Evolutionary conservation across 2,329 filamentous ascomycete genomes (phyloP).

Genomic region (Fusarium sp.): DNA sequence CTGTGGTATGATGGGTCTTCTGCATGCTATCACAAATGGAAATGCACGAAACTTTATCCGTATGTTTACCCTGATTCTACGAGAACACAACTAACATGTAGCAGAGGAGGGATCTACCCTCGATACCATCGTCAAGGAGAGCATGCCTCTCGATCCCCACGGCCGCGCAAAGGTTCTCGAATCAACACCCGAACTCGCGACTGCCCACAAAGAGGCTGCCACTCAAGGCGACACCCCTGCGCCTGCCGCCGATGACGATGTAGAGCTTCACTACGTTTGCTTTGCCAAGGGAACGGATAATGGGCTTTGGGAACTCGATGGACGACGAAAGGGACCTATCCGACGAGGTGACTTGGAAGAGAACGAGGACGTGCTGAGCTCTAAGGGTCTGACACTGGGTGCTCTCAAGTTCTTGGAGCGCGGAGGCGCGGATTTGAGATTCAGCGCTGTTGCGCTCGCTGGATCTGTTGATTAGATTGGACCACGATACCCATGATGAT

Average conservation of each 20-base stretch:
- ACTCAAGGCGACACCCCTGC: slow-evolving; percentile 80
- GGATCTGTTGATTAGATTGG: slow-evolving; percentile 58
- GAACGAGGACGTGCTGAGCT: slow-evolving; percentile 78
- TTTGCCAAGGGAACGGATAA: slow-evolving; percentile 83
- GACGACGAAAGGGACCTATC: slow-evolving; percentile 67
- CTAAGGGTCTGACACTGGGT: slow-evolving; percentile 79
- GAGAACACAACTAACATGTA: not conserved
- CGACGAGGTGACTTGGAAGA: slow-evolving; percentile 64
- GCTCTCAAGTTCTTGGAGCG: slow-evolving; percentile 67
- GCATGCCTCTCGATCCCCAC: slow-evolving; percentile 74
- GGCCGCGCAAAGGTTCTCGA: slow-evolving; percentile 81
- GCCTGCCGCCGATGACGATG: slow-evolving; percentile 79
- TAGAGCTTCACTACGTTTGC: slow-evolving; percentile 97
- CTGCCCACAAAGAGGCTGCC: slow-evolving; percentile 82
- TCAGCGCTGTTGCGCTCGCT: slow-evolving; percentile 68
- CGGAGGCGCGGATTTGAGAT: slow-evolving; percentile 66
- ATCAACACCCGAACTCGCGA: slow-evolving; percentile 77
- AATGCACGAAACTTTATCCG: slow-evolving; percentile 71
- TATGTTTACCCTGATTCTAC: slow-evolving; percentile 40
- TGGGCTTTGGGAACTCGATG: slow-evolving; percentile 70
- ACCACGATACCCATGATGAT: slow-evolving; percentile 29
- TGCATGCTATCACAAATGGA: slow-evolving; percentile 87
- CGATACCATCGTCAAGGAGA: slow-evolving; percentile 72
- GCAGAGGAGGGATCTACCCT: slow-evolving; percentile 66
- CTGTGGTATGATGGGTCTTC: slow-evolving; percentile 87